Percentiles rank a stretch among this genome's conserved stretches.
These are phyloP conservation scores for Rhododendron mucronatum DNA, from an alignment of 148 eudicot genomes.

Conservation along the genomic window DNA sequence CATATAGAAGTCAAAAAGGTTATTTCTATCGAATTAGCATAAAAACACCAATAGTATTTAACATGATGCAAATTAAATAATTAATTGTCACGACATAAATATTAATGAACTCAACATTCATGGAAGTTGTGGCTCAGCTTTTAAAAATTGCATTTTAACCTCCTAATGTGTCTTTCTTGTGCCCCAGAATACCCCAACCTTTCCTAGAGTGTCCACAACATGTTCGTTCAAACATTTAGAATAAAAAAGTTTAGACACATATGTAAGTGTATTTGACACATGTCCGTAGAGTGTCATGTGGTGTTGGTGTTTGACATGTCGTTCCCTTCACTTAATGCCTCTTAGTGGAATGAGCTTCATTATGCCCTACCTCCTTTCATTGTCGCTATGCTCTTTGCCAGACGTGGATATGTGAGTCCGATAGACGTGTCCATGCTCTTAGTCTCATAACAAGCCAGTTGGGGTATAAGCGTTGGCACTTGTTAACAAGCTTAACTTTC, in stretches of 20 bases:
- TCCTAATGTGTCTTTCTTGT: not conserved
- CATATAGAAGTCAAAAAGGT: too few relatives aligned
- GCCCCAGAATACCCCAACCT: not conserved
- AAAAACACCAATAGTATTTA: not conserved
- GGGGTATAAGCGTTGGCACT: not conserved
- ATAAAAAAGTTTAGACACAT: not conserved
- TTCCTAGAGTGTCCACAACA: not conserved
- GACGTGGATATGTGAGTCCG: not conserved
- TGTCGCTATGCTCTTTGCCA: not conserved
- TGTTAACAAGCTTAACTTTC: not conserved
- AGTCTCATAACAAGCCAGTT: not conserved
- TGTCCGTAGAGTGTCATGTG: not conserved
- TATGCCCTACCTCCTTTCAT: not conserved
- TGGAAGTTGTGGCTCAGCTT: not conserved
- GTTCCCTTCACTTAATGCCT: not conserved
- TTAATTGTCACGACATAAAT: not conserved
- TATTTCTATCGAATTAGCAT: not conserved
- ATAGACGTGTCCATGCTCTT: not conserved
- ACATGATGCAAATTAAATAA: not conserved
- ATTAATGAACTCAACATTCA: not conserved
- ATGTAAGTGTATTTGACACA: not conserved
- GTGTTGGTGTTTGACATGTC: not conserved
- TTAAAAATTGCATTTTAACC: not conserved
- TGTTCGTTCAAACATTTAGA: too few relatives aligned
- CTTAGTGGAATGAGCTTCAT: not conserved